Conservation (phyloP, 192 early-diverging fungal genomes). For the Phycomyces nitens region DNA sequence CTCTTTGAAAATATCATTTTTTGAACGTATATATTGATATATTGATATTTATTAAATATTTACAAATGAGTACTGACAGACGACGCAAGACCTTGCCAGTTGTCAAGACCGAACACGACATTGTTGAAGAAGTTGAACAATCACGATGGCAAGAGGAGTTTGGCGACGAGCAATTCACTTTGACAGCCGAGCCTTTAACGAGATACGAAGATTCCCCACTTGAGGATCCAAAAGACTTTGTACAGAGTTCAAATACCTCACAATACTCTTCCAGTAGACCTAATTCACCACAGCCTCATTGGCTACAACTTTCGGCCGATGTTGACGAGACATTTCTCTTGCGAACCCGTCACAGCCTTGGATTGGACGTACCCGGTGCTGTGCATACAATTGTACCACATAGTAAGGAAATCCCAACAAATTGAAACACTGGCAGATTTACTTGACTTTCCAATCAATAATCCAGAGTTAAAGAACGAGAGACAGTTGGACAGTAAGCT, state of each 20-base stretch:
- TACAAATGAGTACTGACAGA: not conserved
- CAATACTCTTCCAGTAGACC: too few species aligned
- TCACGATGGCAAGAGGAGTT: not conserved
- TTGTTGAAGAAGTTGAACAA: not conserved
- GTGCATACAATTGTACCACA: conserved; percentile 44
- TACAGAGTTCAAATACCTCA: too few species aligned
- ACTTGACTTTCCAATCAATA: not conserved
- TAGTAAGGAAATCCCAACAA: conserved; percentile 23
- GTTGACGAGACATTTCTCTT: not conserved
- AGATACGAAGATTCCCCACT: too few species aligned
- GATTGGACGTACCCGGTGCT: conserved; percentile 47
- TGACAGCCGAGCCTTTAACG: too few species aligned
- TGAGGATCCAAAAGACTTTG: too few species aligned
- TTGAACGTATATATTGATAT: too few species aligned
- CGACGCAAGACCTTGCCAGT: not conserved
- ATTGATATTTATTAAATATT: too few species aligned
- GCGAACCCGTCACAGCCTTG: conserved; percentile 19
- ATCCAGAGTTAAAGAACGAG: conserved; percentile 37
- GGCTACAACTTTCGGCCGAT: not conserved
- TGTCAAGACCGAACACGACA: not conserved
- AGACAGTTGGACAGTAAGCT: conserved; percentile 85
- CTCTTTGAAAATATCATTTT: too few species aligned
- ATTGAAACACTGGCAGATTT: not conserved
- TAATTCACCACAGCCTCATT: not conserved
- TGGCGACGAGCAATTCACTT: too few species aligned